phyloP scores from a whole-genome alignment of 768 basidiomycete genomes.

The Agaricus subrufescens region DNA sequence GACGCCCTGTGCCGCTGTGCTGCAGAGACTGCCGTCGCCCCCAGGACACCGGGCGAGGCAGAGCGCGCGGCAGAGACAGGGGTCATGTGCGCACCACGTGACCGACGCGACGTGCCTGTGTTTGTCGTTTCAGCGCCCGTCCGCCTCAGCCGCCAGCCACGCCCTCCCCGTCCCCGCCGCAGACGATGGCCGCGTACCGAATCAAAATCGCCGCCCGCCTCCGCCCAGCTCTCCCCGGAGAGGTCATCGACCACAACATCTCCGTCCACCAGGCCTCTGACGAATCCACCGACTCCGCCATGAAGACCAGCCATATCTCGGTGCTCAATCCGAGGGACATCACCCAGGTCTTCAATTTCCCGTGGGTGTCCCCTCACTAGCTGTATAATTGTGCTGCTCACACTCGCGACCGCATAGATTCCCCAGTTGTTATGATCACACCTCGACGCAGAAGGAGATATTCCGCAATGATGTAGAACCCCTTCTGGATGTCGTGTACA shows the following conservation, averaged over 20 bases:
- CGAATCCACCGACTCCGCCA: constrained; percentile 23
- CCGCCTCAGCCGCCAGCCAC: neutral
- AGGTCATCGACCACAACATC: constrained; percentile 59
- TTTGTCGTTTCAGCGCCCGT: neutral
- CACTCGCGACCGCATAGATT: constrained; percentile 37
- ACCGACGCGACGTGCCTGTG: neutral
- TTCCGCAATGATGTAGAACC: constrained; percentile 74
- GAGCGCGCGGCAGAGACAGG: neutral
- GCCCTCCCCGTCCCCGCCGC: neutral
- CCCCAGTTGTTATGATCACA: constrained; percentile 70
- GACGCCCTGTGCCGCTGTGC: no score
- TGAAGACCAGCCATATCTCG: constrained; percentile 42
- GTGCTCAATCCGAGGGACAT: constrained; percentile 70
- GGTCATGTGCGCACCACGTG: neutral
- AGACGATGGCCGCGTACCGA: constrained; percentile 34
- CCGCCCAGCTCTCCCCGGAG: constrained; percentile 57
- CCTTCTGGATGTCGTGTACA: constrained; percentile 72
- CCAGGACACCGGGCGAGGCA: neutral
- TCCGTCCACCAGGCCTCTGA: constrained; percentile 42
- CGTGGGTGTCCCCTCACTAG: constrained; percentile 37
- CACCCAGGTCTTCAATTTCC: constrained; percentile 72
- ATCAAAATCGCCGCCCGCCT: constrained; percentile 72
- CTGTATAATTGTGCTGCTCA: neutral
- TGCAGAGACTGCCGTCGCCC: no score
- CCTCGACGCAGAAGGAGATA: constrained; percentile 71